These are phyloP conservation scores for Boeremia exigua DNA, from an alignment of 2,329 filamentous ascomycete species.

Conservation along the genomic window DNA sequence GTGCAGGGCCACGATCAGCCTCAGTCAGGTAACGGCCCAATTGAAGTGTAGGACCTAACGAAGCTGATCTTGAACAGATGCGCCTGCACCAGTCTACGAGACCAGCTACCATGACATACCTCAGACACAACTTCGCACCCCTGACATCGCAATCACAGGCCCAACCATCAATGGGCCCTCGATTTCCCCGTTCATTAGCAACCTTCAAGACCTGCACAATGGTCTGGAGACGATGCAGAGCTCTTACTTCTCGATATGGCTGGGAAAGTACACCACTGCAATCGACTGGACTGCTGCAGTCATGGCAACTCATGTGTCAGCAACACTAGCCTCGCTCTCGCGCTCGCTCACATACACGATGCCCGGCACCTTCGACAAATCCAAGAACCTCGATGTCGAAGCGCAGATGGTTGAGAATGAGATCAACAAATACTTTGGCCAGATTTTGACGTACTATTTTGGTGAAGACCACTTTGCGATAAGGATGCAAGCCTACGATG, in stretches of 20 bases:
- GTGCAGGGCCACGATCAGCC: background rate
- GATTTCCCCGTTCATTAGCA: conserved; percentile 17
- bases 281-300: conserved; percentile 97
- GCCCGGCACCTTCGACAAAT: conserved; percentile 39
- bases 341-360: conserved; percentile 59
- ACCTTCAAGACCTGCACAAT: conserved; percentile 48
- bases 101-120: conserved; percentile 22
- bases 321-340: conserved; percentile 74
- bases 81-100: conserved; percentile 18
- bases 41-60: background rate
- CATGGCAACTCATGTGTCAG: conserved; percentile 78
- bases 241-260: conserved; percentile 76
- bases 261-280: conserved; percentile 80
- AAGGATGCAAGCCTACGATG: conserved; percentile 82
- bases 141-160: background rate
- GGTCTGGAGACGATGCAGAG: conserved; percentile 79
- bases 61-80: conserved; percentile 14
- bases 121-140: background rate
- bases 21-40: conserved; percentile 11
- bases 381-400: conserved; percentile 40
- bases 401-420: conserved; percentile 71
- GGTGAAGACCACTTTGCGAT: conserved; percentile 81
- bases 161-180: background rate
- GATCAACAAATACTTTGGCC: conserved; percentile 82
- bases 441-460: conserved; percentile 80